These are phyloP conservation scores for Crassisporium funariophilum DNA, from an alignment of 768 basidiomycete species.

Conservation along the genomic window DNA sequence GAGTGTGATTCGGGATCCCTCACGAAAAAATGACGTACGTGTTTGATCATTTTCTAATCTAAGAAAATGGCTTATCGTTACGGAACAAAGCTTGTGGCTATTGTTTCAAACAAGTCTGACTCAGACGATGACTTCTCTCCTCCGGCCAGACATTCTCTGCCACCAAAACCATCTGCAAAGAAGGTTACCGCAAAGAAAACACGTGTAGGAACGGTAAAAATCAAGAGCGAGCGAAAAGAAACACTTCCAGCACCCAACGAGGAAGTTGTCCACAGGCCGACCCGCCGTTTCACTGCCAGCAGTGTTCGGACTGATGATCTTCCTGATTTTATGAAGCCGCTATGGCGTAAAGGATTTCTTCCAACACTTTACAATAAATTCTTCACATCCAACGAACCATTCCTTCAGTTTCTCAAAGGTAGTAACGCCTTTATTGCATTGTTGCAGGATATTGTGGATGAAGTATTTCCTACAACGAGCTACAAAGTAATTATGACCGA, in stretches of 20 bases:
- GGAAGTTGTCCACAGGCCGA: not conserved
- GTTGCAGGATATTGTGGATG: constrained; percentile 9
- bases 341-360: constrained; percentile 13
- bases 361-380: constrained; percentile 20
- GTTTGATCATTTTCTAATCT: not conserved
- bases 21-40: constrained; percentile 5
- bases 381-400: constrained; percentile 16
- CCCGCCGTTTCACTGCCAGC: constrained; percentile 6
- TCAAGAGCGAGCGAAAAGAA: not conserved
- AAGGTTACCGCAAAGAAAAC: not conserved
- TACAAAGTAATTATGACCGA: constrained; percentile 9
- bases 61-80: not conserved
- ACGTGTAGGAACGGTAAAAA: not conserved
- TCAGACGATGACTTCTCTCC: not conserved
- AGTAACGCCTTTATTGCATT: constrained; percentile 14
- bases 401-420: constrained; percentile 6
- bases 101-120: not conserved
- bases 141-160: too few species aligned
- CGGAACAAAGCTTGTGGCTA: not conserved
- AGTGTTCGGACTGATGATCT: constrained; percentile 16
- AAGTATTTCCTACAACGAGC: constrained; percentile 6
- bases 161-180: too few species aligned
- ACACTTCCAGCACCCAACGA: not conserved
- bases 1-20: not conserved
- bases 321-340: constrained; percentile 7